phyloP scores from a whole-genome alignment of 768 basidiomycete genomes.

The Lentinula raphanica region DNA sequence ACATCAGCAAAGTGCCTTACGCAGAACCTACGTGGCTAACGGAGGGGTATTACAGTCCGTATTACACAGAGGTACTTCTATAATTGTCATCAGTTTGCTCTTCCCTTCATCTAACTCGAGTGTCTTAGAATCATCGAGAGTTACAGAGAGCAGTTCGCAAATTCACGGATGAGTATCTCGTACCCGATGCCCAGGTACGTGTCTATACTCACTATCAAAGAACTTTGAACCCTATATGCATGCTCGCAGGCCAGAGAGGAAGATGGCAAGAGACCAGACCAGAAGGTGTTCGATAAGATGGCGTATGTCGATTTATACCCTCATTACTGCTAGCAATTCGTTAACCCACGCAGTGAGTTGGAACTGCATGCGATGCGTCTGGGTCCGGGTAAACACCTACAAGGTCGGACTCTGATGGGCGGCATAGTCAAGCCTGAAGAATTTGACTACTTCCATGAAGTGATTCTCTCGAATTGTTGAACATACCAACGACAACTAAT shows the following conservation, averaged over 20 bases:
- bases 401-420: slow-evolving; percentile 73
- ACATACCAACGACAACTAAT: not conserved
- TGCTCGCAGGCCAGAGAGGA: slow-evolving; percentile 53
- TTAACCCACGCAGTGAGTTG: slow-evolving; percentile 37
- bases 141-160: slow-evolving; percentile 56
- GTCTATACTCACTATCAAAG: not conserved
- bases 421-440: slow-evolving; percentile 80
- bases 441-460: slow-evolving; percentile 89
- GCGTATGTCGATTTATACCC: slow-evolving; percentile 43
- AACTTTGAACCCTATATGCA: slow-evolving; percentile 1
- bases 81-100: slow-evolving; percentile 14
- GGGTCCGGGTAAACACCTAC: slow-evolving; percentile 88
- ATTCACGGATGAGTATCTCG: slow-evolving; percentile 62
- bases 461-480: slow-evolving; percentile 16
- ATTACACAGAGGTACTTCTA: slow-evolving; percentile 58
- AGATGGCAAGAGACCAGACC: slow-evolving; percentile 77
- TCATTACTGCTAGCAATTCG: not conserved
- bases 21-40: slow-evolving; percentile 76
- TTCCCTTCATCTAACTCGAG: not conserved
- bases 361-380: slow-evolving; percentile 89
- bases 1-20: slow-evolving; percentile 67
- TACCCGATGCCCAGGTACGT: slow-evolving; percentile 40
- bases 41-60: slow-evolving; percentile 62
- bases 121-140: slow-evolving; percentile 43
- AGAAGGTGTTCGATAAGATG: slow-evolving; percentile 78